These are phyloP conservation scores for Candida tropicalis DNA, from an alignment of 1,139 yeast species.

Conservation along the genomic window DNA sequence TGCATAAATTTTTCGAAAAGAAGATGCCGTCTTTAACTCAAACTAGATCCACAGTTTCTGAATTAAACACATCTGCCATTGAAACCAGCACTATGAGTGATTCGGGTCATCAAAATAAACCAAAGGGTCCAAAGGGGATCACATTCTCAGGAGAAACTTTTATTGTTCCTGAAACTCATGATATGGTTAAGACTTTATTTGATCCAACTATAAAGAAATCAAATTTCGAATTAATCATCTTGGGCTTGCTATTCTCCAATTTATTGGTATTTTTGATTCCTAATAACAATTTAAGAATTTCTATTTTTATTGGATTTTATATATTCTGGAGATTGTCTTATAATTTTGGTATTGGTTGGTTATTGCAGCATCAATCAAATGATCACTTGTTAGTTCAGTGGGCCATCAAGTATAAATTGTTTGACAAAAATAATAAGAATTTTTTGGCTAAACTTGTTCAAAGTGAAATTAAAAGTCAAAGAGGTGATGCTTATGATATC, in stretches of 20 bases:
- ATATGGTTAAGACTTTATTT: slow-evolving; percentile 80
- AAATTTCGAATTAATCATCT: slow-evolving; percentile 62
- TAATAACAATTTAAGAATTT: slow-evolving; percentile 36
- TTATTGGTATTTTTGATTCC: slow-evolving; percentile 48
- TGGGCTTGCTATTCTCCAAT: slow-evolving; percentile 54
- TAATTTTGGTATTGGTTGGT: slow-evolving; percentile 78
- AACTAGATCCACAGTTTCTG: slow-evolving; percentile 1
- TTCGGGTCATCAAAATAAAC: neutral
- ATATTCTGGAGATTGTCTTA: slow-evolving; percentile 78
- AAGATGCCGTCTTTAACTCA: neutral
- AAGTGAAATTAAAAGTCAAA: slow-evolving; percentile 55
- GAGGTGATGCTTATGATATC: slow-evolving; percentile 56
- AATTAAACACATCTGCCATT: neutral
- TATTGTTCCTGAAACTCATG: slow-evolving; percentile 78
- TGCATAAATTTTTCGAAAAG: slow-evolving; percentile 1
- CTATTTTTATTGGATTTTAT: slow-evolving; percentile 56
- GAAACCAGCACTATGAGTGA: neutral
- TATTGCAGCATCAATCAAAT: slow-evolving; percentile 70
- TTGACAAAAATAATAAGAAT: slow-evolving; percentile 35
- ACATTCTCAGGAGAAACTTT: slow-evolving; percentile 55
- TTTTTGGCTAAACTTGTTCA: slow-evolving; percentile 47
- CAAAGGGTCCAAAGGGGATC: slow-evolving; percentile 43
- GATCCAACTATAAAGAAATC: slow-evolving; percentile 79
- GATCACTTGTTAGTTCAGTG: slow-evolving; percentile 56
- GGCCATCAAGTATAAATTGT: slow-evolving; percentile 52